Evolutionary conservation across 1,139 yeast species (phyloP), one percentile per base, ranked within the genome.

Genomic region (Diutina siamensis): DNA sequence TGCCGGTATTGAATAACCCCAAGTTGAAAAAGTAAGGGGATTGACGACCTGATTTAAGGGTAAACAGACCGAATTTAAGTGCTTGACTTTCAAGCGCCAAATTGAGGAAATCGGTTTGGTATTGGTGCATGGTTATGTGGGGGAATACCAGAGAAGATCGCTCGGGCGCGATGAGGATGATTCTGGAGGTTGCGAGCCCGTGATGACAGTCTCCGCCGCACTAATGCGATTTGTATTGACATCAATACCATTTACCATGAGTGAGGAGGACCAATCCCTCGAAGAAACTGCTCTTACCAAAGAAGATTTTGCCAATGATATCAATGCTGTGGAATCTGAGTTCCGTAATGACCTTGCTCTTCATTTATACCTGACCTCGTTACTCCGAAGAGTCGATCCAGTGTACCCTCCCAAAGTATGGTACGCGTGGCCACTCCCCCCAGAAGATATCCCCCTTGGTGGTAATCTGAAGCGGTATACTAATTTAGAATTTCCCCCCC

Each of bases 21-120:
- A 89, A 68, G 70, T 92, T 92, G 78, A 92, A 92, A 61, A 92
- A 92, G 65, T 92, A 92, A 46, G 98, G 98, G n/a, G 97, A 88
- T 51, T 71, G 68, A 57, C 98, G 78, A 27, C 97, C 97, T 2
- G 95, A 83, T 63, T 92, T 92, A 60, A 92, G 73, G 22, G 95
- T 85, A 72, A 85, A 92, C 46, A 75, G 67, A 46, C 97, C 97
- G 59, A 92, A 92, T 58, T 80, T 78, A 55, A 89, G 74, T 10
- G 97, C 95, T 53, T 82, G 69, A 46, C 84, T 76, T 56, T 82
- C 84, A 52, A 88, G 70, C 25, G 97, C 95, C 53, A 80, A 74
- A 57, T 86, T 85, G 48, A 89, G 72, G 59, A 88, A 86, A 59
- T 75, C 71, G 49, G 78, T 68, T 61, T 82, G 83, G 62, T 76